Base-by-base conservation (phyloP, 208 protist species). In the Lotmaria passim region DNA sequence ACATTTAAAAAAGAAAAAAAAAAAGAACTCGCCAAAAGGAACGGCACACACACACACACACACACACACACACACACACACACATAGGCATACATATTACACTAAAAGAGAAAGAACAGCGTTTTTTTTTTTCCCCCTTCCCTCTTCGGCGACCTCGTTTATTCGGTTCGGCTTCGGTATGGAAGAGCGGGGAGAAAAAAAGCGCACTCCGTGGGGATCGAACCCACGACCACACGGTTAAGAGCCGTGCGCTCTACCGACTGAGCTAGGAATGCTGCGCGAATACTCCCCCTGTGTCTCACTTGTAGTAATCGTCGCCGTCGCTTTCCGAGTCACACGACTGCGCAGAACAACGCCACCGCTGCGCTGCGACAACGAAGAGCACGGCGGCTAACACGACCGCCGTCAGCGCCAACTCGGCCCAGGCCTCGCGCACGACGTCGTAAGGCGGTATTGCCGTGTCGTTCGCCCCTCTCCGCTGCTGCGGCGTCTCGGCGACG, bases 141-240 rank as follows among this genome's bases (percentile, higher is more conserved):
- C 43, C 43, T 17, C 43, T 47, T 47, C 17, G 7, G 43, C 8
- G 8, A 6, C 12, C 36, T 39, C 36, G 43, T 48, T 48, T 48
- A 21, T 15, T 15, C 43, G 17, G 11, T n/a, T 14, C 23, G 47
- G 21, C 47, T 4, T 12, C 48, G n/a, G 44, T n/a, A n/a, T n/a
- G n/a, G n/a, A n/a, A n/a, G n/a, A n/a, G n/a, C 14, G n/a, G 3
- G 75, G 5, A 31, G 19, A 36, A 79, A 69, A 82, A 82, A 79
- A 77, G 62, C 80, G 79, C 62, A 69, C 78, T 78, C 89, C 86
- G 86, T 94, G 86, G 89, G 89, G 89, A 74, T 98, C 96, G 96
- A 98, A 98, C 96, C 96, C 94, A 94, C 95, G 95, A 98, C 96
- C 95, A 97, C 95, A 95, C 91, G 95, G 89, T 98, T 98, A 98